Conservation (phyloP, 148 eudicot species). For the Drosera capensis region DNA sequence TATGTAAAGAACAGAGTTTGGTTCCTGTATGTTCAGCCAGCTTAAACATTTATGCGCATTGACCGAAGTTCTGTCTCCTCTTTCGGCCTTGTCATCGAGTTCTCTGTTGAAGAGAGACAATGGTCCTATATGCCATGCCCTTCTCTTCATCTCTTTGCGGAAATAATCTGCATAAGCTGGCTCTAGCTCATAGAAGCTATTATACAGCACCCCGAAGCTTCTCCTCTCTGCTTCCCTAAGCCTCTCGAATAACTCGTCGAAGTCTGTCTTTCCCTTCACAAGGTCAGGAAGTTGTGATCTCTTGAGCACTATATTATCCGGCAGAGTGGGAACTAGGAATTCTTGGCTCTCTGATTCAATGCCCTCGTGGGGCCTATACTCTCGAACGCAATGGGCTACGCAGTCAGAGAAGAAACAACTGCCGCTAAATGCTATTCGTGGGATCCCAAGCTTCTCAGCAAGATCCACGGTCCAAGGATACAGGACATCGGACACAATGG, state of each 20-base stretch:
- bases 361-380: slow-evolving; percentile 13
- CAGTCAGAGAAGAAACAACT: slow-evolving; percentile 34
- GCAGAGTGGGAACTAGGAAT: slow-evolving; percentile 25
- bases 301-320: slow-evolving; percentile 18
- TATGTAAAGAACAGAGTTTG: slow-evolving; percentile 24
- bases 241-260: slow-evolving; percentile 26
- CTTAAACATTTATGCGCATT: slow-evolving; percentile 13
- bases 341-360: slow-evolving; percentile 16
- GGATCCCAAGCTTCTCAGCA: slow-evolving; percentile 15
- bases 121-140: slow-evolving; percentile 43
- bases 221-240: slow-evolving; percentile 26
- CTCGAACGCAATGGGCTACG: slow-evolving; percentile 15
- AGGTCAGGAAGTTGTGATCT: slow-evolving; percentile 39
- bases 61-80: slow-evolving; percentile 12
- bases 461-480: slow-evolving; percentile 40
- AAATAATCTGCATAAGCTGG: slow-evolving; percentile 27
- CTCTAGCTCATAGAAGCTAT: slow-evolving; percentile 39
- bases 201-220: slow-evolving; percentile 37
- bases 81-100: slow-evolving; percentile 14
- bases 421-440: slow-evolving; percentile 39
- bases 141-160: slow-evolving; percentile 18
- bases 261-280: slow-evolving; percentile 20
- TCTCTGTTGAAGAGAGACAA: slow-evolving; percentile 19
- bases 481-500: slow-evolving; percentile 34
- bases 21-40: slow-evolving; percentile 28